phyloP scores from a whole-genome alignment of 2,329 filamentous ascomycete species.

The Trichoderma cornu-damae region DNA sequence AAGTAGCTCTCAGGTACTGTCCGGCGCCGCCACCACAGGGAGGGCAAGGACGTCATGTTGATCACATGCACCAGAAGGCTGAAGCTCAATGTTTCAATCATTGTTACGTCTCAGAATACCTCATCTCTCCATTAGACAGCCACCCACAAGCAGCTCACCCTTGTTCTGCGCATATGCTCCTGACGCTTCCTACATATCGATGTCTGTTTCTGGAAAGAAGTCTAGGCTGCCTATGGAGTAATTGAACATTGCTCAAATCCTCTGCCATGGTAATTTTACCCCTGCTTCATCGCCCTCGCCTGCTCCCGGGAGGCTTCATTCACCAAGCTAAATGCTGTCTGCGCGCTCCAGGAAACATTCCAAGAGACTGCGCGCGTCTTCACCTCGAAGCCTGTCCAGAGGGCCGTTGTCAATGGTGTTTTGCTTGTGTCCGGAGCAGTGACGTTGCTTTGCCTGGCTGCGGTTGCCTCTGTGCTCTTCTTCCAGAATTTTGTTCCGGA shows the following conservation, averaged over 20 bases:
- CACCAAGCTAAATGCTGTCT: not conserved
- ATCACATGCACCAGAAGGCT: constrained; percentile 17
- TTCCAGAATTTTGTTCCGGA: constrained; percentile 55
- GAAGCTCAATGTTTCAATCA: constrained; percentile 10
- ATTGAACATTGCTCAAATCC: not conserved
- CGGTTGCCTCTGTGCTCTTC: constrained; percentile 47
- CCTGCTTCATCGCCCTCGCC: not conserved
- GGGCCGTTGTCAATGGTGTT: constrained; percentile 43
- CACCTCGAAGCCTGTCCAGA: constrained; percentile 49
- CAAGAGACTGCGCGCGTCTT: constrained; percentile 35
- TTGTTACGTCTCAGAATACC: not conserved
- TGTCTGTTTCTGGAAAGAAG: not conserved
- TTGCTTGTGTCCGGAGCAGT: constrained; percentile 41
- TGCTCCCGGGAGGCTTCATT: no score
- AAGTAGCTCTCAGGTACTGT: not conserved
- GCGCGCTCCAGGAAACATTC: constrained; percentile 31
- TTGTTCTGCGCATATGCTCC: not conserved
- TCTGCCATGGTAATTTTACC: constrained; percentile 1
- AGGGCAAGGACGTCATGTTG: constrained; percentile 17
- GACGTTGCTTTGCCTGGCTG: constrained; percentile 44
- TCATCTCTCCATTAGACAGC: not conserved
- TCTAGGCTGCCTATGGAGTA: not conserved
- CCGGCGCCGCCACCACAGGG: not conserved
- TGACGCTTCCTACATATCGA: not conserved
- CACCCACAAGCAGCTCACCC: not conserved